Evolutionary conservation across 2,329 filamentous ascomycete genomes (phyloP), one percentile per base, ranked within the genome.

Genomic region (Apiospora hydei): DNA sequence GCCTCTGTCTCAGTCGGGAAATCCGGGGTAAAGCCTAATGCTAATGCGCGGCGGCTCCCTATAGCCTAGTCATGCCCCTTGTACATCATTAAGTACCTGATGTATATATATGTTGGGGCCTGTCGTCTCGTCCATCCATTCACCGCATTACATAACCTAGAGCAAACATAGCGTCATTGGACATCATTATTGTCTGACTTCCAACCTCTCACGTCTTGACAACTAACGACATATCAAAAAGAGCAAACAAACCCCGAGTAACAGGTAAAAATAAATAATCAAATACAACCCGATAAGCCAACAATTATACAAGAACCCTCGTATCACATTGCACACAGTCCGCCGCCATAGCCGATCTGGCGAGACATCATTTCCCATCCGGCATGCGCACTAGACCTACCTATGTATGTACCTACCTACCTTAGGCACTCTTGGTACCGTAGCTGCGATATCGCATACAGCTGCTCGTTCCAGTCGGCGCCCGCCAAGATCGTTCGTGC

Each of bases 11-110:
- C 57, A 64, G 18, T 64, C 18, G 18, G 57, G 34, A 64, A 64
- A 64, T 64, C 57, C 57, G 57, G 57, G 57, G 57, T 64, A 64
- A 10, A n/a, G 49, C 49, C 49, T 53, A 53, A 53, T 53, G 30
- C 57, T 64, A 64, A 64, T 64, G 57, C 57, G 57, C 57, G 57
- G 57, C 57, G 57, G 57, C 57, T 64, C 57, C 34, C 57, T 64
- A 38, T 18, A 57, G 24, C 51, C 51, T 53, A 14, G 24, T 24
- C 51, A 53, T 53, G 51, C 24, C 34, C 34, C 34, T 5, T 38
- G 34, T 38, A 38, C 34, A 57, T 11, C 8, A 26, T 8, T 10
- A 10, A 16, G 26, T 53, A 46, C 44, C n/a, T 30, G n/a, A 34
- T 26, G 26, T 3, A 30, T 3, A 34, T 26, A 3, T 3, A 30